Evolutionary conservation across 176 grass and related monocot genomes (phyloP).

Genomic region (Zea luxurians): DNA sequence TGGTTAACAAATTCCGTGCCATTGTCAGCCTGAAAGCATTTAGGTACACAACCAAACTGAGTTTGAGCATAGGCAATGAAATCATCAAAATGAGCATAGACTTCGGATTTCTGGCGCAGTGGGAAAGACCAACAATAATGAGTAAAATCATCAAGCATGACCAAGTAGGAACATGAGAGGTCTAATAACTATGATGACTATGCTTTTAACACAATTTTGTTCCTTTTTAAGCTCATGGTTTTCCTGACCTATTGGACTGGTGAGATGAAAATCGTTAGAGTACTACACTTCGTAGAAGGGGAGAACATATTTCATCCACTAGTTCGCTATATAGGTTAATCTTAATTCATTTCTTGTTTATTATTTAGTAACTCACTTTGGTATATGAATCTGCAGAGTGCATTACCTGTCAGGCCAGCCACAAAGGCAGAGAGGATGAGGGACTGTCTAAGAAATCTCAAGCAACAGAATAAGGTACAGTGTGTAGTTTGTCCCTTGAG

Average conservation of each 20-base stretch:
- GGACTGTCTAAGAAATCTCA: slow-evolving; percentile 87
- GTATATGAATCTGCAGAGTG: slow-evolving; percentile 52
- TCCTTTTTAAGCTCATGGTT: slow-evolving; percentile 3
- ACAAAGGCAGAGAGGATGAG: slow-evolving; percentile 91
- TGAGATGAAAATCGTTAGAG: not conserved
- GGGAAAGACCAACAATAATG: no score
- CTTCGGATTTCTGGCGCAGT: no score
- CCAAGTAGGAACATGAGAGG: no score
- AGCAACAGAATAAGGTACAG: slow-evolving; percentile 83
- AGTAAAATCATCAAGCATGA: no score
- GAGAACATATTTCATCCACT: not conserved
- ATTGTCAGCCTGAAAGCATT: no score
- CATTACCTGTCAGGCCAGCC: slow-evolving; percentile 80
- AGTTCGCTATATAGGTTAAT: not conserved
- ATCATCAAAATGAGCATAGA: no score
- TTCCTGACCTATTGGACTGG: not conserved
- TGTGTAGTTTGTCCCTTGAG: not conserved
- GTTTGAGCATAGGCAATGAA: no score
- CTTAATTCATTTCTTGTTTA: not conserved
- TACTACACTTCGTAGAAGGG: not conserved
- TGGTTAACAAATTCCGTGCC: no score
- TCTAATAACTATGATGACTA: not conserved
- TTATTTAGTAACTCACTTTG: slow-evolving; percentile 1
- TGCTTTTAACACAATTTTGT: slow-evolving; percentile 2
- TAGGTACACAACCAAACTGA: no score